Evolutionary conservation across 2,329 filamentous ascomycete genomes (phyloP), one percentile per base, ranked within the genome.

Genomic region (Neonectria sp.): DNA sequence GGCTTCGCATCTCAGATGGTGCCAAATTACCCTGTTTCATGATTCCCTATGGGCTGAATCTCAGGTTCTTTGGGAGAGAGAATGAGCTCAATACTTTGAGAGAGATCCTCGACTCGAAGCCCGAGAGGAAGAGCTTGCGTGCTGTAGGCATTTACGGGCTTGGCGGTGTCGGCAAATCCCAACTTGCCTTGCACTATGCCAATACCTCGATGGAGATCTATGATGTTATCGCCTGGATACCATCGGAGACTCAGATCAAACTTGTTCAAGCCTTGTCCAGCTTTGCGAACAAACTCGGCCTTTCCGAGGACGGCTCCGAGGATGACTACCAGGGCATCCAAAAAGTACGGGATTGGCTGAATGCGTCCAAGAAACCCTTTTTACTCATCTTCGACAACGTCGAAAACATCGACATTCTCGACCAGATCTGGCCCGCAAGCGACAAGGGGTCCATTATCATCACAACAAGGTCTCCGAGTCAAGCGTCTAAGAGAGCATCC

Each of bases 161-260:
- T 33, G 31, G 31, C 31, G 59, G 64, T 24, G 64, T 67, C 15
- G 59, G 59, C 45, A 63, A 67, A 31, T 53, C 53, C 11, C 64
- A 67, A 21, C 53, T 67, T 21, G 64, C 64, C 29, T n/a, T 67
- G 1, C 64, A 63, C 2, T 67, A 59, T 49, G 59, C 64, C 33
- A 59, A 63, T 40, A 63, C 37, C 33, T 63, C 55, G 2, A 63
- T 58, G 40, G 25, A 60, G 17, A 64, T 37, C 15, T 68, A 61
- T 40, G 33, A 61, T n/a, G 35, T 64, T 31, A 64, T 67, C 37
- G 58, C 46, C 7, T 67, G 37, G 64, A 63, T 67, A 27, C 45
- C 64, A 52, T 46, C 59, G 1, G 53, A 59, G 35, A 58, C 58
- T 12, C 52, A 62, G 45, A 56, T 52, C 33, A 61, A 58, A 56